Evolutionary conservation across 2,329 filamentous ascomycete species (phyloP), one percentile per base, ranked within the genome.

Genomic region (Pseudofabraea citricarpa): DNA sequence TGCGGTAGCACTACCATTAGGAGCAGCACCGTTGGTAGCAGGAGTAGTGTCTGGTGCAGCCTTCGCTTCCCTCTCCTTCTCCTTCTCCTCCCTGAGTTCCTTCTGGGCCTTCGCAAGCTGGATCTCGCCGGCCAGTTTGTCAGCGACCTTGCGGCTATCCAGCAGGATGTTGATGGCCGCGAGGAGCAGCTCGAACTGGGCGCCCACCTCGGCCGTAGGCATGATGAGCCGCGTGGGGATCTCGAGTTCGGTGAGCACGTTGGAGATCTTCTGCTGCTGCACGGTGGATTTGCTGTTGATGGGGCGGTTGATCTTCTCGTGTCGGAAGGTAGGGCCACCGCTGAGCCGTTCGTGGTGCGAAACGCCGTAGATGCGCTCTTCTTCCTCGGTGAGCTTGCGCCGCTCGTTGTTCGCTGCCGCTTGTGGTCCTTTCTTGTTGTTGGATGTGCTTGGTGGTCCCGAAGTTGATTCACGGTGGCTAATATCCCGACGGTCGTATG

Each of bases 281-380:
- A 85, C 79, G 42, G 83, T 79, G 13, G 79, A 85, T 67, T 90
- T 90, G 51, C 85, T 85, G 27, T 82, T 81, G 44, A 89, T 84
- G 19, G 88, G 77, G 64, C 90, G 90, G 54, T 84, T 83, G 46
- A 91, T 79, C 62, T 81, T 84, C 56, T 91, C 87, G 21, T 89
- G 89, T 10, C 91, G 87, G 74, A 97, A 97, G 12, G 87, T 85
- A 26, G 95, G 87, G 6, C 93, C 91, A 7, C 84, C 85, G 2
- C 47, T 82, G 29, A 96, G 75, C 21, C 91, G 86, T 44, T 97
- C 91, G 60, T 91, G 85, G 52, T 87, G 81, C 6, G 85, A 79
- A 8, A 98, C 85, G 50, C 91, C 93, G 59, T 91, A 97, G 24
- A 85, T 75, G 50, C 77, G 66, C 67, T 90, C 84, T 65, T 94